These are phyloP conservation scores for Rhizopus arrhizus DNA, from an alignment of 371 early-diverging fungal species.

Conservation along the genomic window DNA sequence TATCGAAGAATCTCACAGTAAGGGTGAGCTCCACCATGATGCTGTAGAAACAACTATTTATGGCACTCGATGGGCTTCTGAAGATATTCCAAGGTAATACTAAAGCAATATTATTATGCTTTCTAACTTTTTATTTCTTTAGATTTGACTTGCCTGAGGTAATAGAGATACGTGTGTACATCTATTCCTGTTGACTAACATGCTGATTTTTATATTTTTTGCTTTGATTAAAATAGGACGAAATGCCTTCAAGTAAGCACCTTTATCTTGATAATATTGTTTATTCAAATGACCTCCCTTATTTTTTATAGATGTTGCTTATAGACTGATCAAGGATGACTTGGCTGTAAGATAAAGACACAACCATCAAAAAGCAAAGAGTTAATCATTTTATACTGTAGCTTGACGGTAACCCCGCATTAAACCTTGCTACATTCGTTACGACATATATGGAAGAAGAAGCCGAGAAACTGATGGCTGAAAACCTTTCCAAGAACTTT, in stretches of 20 bases:
- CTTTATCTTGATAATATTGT: too few species aligned
- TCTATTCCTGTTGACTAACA: too few species aligned
- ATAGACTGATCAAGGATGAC: conserved; percentile 49
- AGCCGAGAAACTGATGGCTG: conserved; percentile 72
- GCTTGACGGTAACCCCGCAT: conserved; percentile 70
- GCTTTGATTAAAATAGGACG: conserved; percentile 27
- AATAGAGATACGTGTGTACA: background rate
- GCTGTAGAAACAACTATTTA: conserved; percentile 36
- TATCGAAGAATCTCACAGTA: background rate
- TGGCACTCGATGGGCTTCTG: conserved; percentile 49
- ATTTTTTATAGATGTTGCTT: conserved; percentile 41
- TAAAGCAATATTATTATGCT: background rate
- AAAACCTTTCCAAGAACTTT: conserved; percentile 72
- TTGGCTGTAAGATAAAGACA: conserved; percentile 30
- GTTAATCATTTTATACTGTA: conserved; percentile 7
- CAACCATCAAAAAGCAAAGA: background rate
- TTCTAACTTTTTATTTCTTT: background rate
- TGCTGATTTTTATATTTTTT: too few species aligned
- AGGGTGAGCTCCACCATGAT: background rate
- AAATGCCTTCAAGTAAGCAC: conserved; percentile 49
- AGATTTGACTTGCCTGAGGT: conserved; percentile 50
- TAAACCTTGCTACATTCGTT: conserved; percentile 78
- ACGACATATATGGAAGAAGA: conserved; percentile 64
- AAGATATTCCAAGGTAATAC: conserved; percentile 44
- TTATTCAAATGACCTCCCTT: background rate